A percentile compares a stretch with the other conserved stretches of the same genome.
Conservation (phyloP, 345 rosid genomes). For the Bruguiera parviflora region DNA sequence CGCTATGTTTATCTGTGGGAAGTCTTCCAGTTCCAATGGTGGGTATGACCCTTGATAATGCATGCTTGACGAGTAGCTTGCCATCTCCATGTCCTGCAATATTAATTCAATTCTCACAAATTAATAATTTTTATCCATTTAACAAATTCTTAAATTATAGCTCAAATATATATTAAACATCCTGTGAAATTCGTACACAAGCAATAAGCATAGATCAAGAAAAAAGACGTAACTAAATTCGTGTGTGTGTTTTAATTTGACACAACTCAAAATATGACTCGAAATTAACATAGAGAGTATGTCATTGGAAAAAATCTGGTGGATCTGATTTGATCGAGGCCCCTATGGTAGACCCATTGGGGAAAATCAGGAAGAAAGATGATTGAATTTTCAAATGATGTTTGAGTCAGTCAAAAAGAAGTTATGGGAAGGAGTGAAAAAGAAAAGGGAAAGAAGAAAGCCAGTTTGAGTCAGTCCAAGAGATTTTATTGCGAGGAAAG, state of each 20-base stretch:
- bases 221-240: too few species aligned
- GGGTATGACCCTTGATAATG: conserved; percentile 43
- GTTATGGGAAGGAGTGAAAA: conserved; percentile 30
- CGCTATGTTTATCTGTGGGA: conserved; percentile 41
- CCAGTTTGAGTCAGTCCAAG: conserved; percentile 21
- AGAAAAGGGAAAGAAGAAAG: conserved; percentile 20
- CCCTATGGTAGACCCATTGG: conserved; percentile 5
- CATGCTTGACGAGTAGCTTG: conserved; percentile 19
- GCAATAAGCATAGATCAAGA: too few species aligned
- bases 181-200: too few species aligned
- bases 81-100: conserved; percentile 38
- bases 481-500: conserved; percentile 11
- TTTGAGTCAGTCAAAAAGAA: conserved; percentile 52
- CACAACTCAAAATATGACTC: neutral
- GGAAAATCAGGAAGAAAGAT: conserved; percentile 22
- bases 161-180: too few species aligned
- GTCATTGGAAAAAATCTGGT: too few species aligned
- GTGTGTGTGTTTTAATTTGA: too few species aligned
- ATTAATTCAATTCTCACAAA: too few species aligned
- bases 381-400: conserved; percentile 23
- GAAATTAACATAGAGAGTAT: too few species aligned
- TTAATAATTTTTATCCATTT: too few species aligned
- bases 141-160: too few species aligned
- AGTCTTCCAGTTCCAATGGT: conserved; percentile 47
- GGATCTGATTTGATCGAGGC: too few species aligned